Evolutionary conservation across 2,329 filamentous ascomycete species (phyloP), one percentile per base, ranked within the genome.

Genomic region (Grosmannia penicillata): DNA sequence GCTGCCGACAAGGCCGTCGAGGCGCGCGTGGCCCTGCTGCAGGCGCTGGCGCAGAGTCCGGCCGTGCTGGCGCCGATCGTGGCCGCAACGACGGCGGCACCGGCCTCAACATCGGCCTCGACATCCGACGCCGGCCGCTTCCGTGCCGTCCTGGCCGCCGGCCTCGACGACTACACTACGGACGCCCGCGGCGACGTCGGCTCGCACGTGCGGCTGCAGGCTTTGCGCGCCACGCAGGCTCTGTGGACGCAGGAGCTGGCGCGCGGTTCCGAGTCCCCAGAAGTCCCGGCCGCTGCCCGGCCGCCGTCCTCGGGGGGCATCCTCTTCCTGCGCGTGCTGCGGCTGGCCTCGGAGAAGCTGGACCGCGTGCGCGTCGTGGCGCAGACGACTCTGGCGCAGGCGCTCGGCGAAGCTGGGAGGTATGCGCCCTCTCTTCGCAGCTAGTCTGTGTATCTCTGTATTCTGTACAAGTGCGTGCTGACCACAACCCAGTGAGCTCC

Each of bases 151-250:
- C 55, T 80, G 8, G 51, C 56, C 1, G 68, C 70, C 29, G 75
- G 78, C 0, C 59, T 98, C 22, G 80, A 89, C 47, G 87, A 98
- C 53, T 96, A 96, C 52, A 93, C 84, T 0, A 87, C 84, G 4
- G 89, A 84, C 47, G 78, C 87, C 13, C 70, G 86, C 40, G 91
- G 91, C 14, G 91, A 98, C 51, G 71, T 96, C 35, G 91, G 91
- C 6, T 93, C 87, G 0, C 72, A 87, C 37, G 81, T 93, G 4
- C 72, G 91, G 4, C 63, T 89, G 6, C 80, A 87, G 55, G 87
- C 84, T 19, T 68, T 95, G 11, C 69, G 78, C 53, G 87, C 83
- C 14, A 72, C 89, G 1, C 72, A 72, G 43, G 75, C 74, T 3
- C 64, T 85, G 2, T 75, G 70, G 59, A 27, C 24, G 9, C 33